Conservation (phyloP, 208 protist species). For the Crithidia expoeki region DNA sequence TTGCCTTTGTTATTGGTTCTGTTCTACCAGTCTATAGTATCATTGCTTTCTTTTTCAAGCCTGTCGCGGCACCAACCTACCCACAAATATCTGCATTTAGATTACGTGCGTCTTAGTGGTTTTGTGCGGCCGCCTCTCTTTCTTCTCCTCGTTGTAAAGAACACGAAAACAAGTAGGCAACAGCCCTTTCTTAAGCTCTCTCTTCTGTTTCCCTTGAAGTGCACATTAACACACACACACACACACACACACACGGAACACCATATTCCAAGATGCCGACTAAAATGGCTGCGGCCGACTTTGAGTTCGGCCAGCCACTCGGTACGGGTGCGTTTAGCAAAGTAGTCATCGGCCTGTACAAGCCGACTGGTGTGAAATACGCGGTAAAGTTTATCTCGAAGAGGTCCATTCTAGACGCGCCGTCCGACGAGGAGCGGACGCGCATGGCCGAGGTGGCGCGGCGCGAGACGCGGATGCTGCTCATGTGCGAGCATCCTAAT, state of each 20-base stretch:
- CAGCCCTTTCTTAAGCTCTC: too few relatives aligned
- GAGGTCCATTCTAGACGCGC: slow-evolving; percentile 80
- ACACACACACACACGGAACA: neutral
- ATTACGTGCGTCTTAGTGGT: too few relatives aligned
- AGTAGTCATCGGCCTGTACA: slow-evolving; percentile 76
- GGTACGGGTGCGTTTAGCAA: slow-evolving; percentile 90
- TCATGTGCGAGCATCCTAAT: slow-evolving; percentile 89
- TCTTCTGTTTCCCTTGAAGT: too few relatives aligned
- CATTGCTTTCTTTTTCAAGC: too few relatives aligned
- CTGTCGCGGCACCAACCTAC: too few relatives aligned
- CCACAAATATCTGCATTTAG: too few relatives aligned
- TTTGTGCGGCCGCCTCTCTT: too few relatives aligned
- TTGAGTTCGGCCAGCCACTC: slow-evolving; percentile 72
- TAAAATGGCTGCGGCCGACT: slow-evolving; percentile 77
- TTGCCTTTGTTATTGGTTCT: too few relatives aligned
- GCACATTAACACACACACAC: too few relatives aligned
- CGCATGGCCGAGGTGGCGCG: slow-evolving; percentile 87
- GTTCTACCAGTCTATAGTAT: too few relatives aligned
- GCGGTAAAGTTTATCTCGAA: slow-evolving; percentile 90
- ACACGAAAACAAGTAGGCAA: too few relatives aligned
- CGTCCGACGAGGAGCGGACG: slow-evolving; percentile 81
- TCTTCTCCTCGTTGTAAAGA: too few relatives aligned
- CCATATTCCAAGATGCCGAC: slow-evolving; percentile 11
- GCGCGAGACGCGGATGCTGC: slow-evolving; percentile 84
- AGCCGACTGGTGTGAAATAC: slow-evolving; percentile 65